Conservation (phyloP, 345 rosid genomes). For the Arabis alpina region DNA sequence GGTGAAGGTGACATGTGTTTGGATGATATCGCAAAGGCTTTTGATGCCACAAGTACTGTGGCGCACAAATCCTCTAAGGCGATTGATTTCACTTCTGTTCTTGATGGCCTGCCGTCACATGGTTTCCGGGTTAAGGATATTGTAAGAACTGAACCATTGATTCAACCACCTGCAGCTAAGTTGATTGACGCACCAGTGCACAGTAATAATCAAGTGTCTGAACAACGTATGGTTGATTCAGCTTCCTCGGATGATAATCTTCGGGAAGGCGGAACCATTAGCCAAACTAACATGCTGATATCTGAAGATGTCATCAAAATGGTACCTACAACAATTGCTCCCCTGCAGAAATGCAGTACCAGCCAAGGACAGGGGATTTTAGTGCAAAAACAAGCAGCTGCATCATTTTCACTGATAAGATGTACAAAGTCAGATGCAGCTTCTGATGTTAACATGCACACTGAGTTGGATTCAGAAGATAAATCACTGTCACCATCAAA, state of each 20-base stretch:
- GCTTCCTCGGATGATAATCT: constrained; percentile 30
- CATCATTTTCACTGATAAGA: constrained; percentile 21
- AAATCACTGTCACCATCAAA: constrained; percentile 34
- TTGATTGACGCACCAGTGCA: constrained; percentile 36
- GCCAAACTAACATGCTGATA: constrained; percentile 18
- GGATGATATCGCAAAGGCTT: constrained; percentile 68
- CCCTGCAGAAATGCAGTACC: constrained; percentile 31
- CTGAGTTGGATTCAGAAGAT: constrained; percentile 29
- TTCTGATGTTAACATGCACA: constrained; percentile 23
- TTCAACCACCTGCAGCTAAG: constrained; percentile 33
- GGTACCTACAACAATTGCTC: constrained; percentile 16
- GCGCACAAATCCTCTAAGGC: constrained; percentile 52
- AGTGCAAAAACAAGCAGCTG: constrained; percentile 39
- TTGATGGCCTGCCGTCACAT: constrained; percentile 50
- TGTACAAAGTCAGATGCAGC: constrained; percentile 35
- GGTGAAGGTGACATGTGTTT: constrained; percentile 85
- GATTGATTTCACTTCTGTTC: constrained; percentile 55
- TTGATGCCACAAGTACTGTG: constrained; percentile 48
- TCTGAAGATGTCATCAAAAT: constrained; percentile 36
- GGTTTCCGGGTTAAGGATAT: constrained; percentile 57
- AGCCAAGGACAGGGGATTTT: constrained; percentile 32
- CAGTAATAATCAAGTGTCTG: constrained; percentile 34
- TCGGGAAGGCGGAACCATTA: constrained; percentile 15
- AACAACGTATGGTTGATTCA: constrained; percentile 33
- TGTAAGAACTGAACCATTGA: constrained; percentile 41